Evolutionary conservation across 2,329 filamentous ascomycete genomes (phyloP).

Genomic region (Leptographium radiaticola): DNA sequence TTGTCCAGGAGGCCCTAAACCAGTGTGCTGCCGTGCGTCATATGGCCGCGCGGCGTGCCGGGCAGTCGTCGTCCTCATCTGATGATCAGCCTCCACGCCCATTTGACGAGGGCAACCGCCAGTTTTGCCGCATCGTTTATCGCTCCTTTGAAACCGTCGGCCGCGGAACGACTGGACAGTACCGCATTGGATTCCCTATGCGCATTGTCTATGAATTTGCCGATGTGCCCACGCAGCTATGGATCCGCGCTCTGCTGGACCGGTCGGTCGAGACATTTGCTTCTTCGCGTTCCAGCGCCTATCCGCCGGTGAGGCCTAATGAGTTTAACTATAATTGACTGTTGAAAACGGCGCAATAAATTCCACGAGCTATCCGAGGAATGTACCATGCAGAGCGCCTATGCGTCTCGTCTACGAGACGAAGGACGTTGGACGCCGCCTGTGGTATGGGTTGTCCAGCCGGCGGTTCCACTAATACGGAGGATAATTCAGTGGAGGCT

Average conservation of each 20-base stretch:
- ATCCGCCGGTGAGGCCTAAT: conserved; percentile 6
- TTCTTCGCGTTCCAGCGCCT: conserved; percentile 13
- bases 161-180: conserved; percentile 24
- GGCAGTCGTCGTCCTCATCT: not conserved
- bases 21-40: conserved; percentile 14
- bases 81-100: not conserved
- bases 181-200: conserved; percentile 23
- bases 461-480: too few relatives aligned
- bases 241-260: conserved; percentile 20
- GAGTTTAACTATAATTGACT: conserved; percentile 5
- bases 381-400: too few relatives aligned
- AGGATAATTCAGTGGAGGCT: too few relatives aligned
- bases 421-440: too few relatives aligned
- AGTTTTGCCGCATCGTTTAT: conserved; percentile 20
- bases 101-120: conserved; percentile 15
- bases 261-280: conserved; percentile 21
- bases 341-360: too few relatives aligned
- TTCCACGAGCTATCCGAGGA: too few relatives aligned
- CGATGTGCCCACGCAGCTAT: conserved; percentile 19
- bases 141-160: conserved; percentile 24
- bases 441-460: too few relatives aligned
- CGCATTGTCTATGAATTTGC: conserved; percentile 27
- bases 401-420: too few relatives aligned
- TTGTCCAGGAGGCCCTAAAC: conserved; percentile 24
- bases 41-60: not conserved